Evolutionary conservation across 768 basidiomycete species (phyloP), one percentile per base, ranked within the genome.

Genomic region (Mrakia gelida): DNA sequence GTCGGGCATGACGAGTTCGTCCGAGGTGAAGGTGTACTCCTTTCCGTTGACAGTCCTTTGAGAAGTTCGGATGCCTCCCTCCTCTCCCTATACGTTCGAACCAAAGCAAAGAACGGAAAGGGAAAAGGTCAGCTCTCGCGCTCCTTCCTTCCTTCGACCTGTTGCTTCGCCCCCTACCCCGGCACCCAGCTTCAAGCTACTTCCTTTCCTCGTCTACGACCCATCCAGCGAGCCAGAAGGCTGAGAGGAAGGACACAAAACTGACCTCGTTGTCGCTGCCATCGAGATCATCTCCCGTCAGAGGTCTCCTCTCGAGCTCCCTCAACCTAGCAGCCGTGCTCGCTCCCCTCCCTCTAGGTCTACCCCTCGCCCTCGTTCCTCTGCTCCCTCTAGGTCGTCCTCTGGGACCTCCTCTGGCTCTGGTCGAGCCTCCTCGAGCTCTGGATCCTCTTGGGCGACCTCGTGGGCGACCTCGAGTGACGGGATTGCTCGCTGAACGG

Each of bases 1-100:
- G 68, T 93, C 89, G 1, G 90, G 90, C 9, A 94, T 91, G 70
- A 92, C 85, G 80, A 94, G 90, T 85, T 98, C 96, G 83, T 98
- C 96, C 65, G 92, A 91, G 52, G 93, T 92, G 72, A 97, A 91
- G 67, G 91, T 86, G 83, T 91, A 92, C 8, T 89, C 87, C 80
- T 89, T 87, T 15, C 91, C 93, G 54, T 91, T 89, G 80, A 97
- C 23, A 9, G 72, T 73, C 56, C 72, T n/a, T 18, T 56, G n/a
- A 15, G 72, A 61, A 3, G 56, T 32, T 38, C 72, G 56, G 32
- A 41, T 34, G 21, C 41, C 67, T 70, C 67, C 67, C 23, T 67
- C 65, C 32, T 70, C 67, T 9, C 67, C 67, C 32, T 70, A 21
- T 21, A 2, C 0, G 34, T 45, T 13, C 45, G 15, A 26, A 10